Conservation (phyloP, 2,329 filamentous ascomycete species). For the Aspergillus hortae region DNA sequence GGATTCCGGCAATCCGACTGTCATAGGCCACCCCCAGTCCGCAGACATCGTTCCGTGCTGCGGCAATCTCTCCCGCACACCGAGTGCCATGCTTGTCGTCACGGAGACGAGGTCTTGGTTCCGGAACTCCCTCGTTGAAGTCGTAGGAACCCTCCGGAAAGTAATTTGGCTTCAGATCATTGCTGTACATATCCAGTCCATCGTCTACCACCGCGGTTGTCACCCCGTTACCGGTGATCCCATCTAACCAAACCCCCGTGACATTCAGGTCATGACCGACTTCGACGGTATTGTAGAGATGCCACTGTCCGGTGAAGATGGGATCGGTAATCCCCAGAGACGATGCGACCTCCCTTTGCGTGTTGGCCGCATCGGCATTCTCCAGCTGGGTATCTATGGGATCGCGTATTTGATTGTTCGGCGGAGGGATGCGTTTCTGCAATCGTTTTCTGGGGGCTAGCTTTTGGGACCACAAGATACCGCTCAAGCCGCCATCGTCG, state of each 20-base stretch:
- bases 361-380: conserved; percentile 49
- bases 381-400: conserved; percentile 37
- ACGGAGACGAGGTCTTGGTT: conserved; percentile 75
- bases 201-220: conserved; percentile 96
- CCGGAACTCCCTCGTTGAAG: conserved; percentile 80
- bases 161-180: conserved; percentile 89
- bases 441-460: conserved; percentile 61
- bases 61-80: conserved; percentile 90
- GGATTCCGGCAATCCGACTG: conserved; percentile 82
- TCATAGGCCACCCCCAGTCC: conserved; percentile 96
- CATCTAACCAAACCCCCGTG: conserved; percentile 86
- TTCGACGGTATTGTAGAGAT: conserved; percentile 79
- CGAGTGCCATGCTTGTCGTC: conserved; percentile 91
- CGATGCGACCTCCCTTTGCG: conserved; percentile 59
- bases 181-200: conserved; percentile 91
- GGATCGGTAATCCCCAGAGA: conserved; percentile 78
- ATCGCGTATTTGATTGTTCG: conserved; percentile 32
- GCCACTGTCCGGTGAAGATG: conserved; percentile 93
- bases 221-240: conserved; percentile 82
- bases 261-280: conserved; percentile 91
- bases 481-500: conserved; percentile 59
- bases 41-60: conserved; percentile 87
- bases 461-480: conserved; percentile 76
- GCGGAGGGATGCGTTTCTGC: conserved; percentile 54
- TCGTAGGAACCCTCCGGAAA: conserved; percentile 91